Conservation (phyloP, 2,329 filamentous ascomycete genomes). For the Hypoxylon sp. region DNA sequence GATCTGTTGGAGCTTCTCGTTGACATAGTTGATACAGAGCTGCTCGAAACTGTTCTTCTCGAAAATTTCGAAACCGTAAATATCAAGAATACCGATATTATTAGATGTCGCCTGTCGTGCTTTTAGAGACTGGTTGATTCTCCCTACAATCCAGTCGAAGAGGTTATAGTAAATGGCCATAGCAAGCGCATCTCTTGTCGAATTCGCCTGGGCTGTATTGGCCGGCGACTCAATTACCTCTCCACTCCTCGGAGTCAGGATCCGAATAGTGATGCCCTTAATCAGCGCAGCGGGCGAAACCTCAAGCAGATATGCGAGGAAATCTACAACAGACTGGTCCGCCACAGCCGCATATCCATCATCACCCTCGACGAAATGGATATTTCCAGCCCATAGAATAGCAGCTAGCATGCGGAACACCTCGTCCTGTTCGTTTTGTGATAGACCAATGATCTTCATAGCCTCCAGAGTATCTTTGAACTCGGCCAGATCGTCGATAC, state of each 20-base stretch:
- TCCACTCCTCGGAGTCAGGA: conserved; percentile 76
- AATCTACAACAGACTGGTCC: conserved; percentile 93
- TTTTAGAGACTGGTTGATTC: conserved; percentile 88
- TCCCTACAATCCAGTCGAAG: conserved; percentile 97
- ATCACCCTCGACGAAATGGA: conserved; percentile 90
- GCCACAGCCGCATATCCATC: conserved; percentile 86
- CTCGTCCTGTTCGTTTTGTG: conserved; percentile 89
- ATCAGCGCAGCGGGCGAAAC: conserved; percentile 84
- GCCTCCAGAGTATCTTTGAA: conserved; percentile 91
- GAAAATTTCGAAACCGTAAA: conserved; percentile 99
- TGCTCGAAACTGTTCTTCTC: conserved; percentile 99
- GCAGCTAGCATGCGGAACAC: conserved; percentile 96
- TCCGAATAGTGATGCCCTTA: conserved; percentile 88
- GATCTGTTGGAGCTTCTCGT: conserved; percentile 98
- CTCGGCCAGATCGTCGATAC: conserved; percentile 91
- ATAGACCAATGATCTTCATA: conserved; percentile 93
- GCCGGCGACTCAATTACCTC: conserved; percentile 80
- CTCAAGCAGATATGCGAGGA: conserved; percentile 92
- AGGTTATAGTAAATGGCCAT: conserved; percentile 98
- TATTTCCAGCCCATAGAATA: conserved; percentile 94
- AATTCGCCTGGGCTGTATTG: conserved; percentile 85
- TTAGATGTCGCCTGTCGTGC: conserved; percentile 81
- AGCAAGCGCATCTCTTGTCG: conserved; percentile 89
- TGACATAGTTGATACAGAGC: conserved; percentile 99
- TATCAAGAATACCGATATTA: conserved; percentile 96